Base-by-base conservation (phyloP, 2,329 filamentous ascomycete genomes). In the Juglanconis sp. region DNA sequence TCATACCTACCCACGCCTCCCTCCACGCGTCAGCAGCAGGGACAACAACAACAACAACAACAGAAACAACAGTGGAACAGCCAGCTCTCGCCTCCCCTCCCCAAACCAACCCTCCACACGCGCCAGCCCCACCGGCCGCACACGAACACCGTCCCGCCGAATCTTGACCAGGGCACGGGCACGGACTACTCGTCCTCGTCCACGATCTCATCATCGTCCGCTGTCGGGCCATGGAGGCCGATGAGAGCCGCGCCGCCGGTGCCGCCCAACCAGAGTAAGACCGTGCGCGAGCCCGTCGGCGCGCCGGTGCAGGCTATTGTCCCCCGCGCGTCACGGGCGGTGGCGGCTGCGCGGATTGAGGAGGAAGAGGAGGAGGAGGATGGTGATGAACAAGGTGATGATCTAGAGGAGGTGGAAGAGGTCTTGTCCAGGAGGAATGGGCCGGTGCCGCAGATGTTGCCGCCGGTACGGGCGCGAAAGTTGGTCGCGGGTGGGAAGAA, bases 401-500 rank as follows among this genome's bases (percentile, higher is more conserved):
- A 57, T 6, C 40, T 36, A n/a, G 11, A 38, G 10, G 53, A 17
- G 13, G 13, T 60, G 54, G 53, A 30, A 30, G 24, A 30, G 47
- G 44, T 38, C 50, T 30, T 24, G 24, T 24, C 2, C 24, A 24
- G 24, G 24, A 24, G 24, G 24, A 24, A 24, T 24, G 24, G 24
- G 24, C 24, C 24, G 24, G 24, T 24, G 24, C 24, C 24, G 24
- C 24, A 24, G 24, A 24, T 24, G 24, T 24, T 4, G n/a, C 38
- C n/a, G 15, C 48, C 8, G 30, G 42, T 17, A 30, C 56, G 44
- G 34, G 30, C 4, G 17, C 48, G 52, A 11, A 48, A 48, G 44
- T 31, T 61, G 30, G 58, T 60, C 1, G 61, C 61, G 1, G 61
- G 61, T 1, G 61, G 61, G 5, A 63, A 63, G 54, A 63, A 63